Evolutionary conservation across 2,329 filamentous ascomycete species (phyloP).

Genomic region (Sordariomycetes sp.): DNA sequence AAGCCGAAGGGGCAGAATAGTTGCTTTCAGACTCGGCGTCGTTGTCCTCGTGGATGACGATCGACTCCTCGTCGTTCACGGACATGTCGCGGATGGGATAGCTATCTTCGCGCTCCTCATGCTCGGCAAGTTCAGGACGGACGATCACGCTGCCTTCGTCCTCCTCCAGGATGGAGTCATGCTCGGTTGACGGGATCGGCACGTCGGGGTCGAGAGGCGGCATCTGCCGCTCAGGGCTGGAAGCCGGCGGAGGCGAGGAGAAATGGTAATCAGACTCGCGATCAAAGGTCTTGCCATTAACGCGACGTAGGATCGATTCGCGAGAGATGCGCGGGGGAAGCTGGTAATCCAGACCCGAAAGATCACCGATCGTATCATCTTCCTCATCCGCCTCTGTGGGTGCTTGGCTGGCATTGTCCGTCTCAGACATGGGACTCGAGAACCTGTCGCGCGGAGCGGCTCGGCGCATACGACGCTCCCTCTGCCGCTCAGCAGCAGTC

Average conservation of each 20-base stretch:
- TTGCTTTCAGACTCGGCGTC: constrained; percentile 20
- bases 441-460: constrained; percentile 41
- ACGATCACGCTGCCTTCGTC: constrained; percentile 53
- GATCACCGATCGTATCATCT: constrained; percentile 49
- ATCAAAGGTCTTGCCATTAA: constrained; percentile 55
- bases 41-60: constrained; percentile 41
- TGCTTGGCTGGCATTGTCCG: constrained; percentile 15
- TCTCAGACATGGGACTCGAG: constrained; percentile 30
- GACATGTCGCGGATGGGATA: constrained; percentile 10
- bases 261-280: constrained; percentile 53
- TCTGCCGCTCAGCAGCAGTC: constrained; percentile 52
- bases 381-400: constrained; percentile 33
- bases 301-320: constrained; percentile 83
- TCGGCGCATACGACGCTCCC: constrained; percentile 58
- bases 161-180: constrained; percentile 37
- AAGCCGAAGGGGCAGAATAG: constrained; percentile 17
- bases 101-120: constrained; percentile 37
- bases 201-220: constrained; percentile 72
- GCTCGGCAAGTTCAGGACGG: constrained; percentile 57
- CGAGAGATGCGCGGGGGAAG: constrained; percentile 74
- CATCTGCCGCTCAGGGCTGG: constrained; percentile 45
- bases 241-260: constrained; percentile 49
- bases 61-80: constrained; percentile 29
- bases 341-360: constrained; percentile 52
- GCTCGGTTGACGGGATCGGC: constrained; percentile 80